Base-by-base conservation (phyloP, 1,284 basidiomycete species). In the Apiotrichum porosum region DNA sequence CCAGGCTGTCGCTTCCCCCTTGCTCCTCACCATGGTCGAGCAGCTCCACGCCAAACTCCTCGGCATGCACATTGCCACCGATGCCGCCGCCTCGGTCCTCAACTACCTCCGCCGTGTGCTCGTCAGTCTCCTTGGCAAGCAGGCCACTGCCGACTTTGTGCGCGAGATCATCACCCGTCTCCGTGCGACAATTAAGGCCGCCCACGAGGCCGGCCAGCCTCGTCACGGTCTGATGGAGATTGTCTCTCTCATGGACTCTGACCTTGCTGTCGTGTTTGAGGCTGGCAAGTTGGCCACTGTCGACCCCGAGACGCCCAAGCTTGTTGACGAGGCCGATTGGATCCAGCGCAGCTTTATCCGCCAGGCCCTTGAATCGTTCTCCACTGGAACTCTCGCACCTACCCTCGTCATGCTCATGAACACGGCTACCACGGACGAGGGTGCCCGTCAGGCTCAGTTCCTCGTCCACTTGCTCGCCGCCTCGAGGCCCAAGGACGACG, bases 11-110 rank as follows among this genome's bases (percentile, higher is more conserved):
- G 80, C 82, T 1, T 88, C 85, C 56, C 86, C 88, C 0, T 75
- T 94, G 6, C 66, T 94, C 5, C 81, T 85, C 75, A 82, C 86
- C 0, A 71, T 89, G 9, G 58, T 88, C 2, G 89, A 93, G 62
- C 88, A 92, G 62, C 69, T 88, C 15, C 66, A 75, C 4, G 82
- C 83, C 6, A 88, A 85, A 63, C 63, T 83, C 10, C 61, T 69
- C 10, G 79, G 77, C 21, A 75, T 76, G 34, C 69, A 80, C 21
- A 72, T 88, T 15, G 69, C 77, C 3, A 81, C 83, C 0, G 83
- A 85, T 61, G 69, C 78, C 1, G 77, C 88, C 3, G 79, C 82
- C 0, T 62, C 88, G 4, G 62, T 89, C 9, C 71, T 80, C 8
- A 75, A 78, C 1, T 92, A 82, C 60, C 54, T 83, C 17, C 77